Base-by-base conservation (phyloP, 805 yeast genomes). In the Vanderwaltozyma yarrowii region DNA sequence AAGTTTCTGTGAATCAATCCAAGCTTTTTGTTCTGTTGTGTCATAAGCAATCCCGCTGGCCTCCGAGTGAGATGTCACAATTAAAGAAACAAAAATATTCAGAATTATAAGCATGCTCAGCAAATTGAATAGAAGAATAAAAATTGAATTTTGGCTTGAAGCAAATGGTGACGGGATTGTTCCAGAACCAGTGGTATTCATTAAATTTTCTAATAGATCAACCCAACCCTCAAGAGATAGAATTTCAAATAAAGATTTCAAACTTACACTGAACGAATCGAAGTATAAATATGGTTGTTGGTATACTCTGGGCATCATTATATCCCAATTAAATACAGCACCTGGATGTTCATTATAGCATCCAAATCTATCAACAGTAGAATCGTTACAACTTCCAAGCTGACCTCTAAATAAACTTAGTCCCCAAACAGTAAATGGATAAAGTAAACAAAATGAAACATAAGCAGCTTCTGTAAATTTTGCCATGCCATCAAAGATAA, bases 351-450 rank as follows among this genome's bases (percentile, higher is more conserved):
- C 37, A 35, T 28, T n/a, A 10, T 13, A 27, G 18, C 37, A 35
- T 3, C 20, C 20, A 18, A 5, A 13, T 3, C 18, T 10, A 3
- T 12, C 32, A 20, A 35, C 10, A 9, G 32, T 15, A 2, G 15
- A 7, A 15, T 35, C 37, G 14, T 16, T 35, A 21, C 37, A 35
- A 5, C 12, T 6, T 27, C 28, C 19, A 26, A 35, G 18, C 12
- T 13, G 20, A 2, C 32, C 28, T 21, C 32, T 20, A 21, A 35
- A 35, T 9, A 35, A 21, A 16, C 21, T 28, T 23, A 35, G 16
- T 11, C 37, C 37, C 37, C 37, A 35, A 9, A 35, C 32, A n/a
- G 37, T 15, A n/a, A 35, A 35, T 4, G 37, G 37, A 13, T 21
- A 35, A 2, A 35, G 10, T 7, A 35, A n/a, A 35, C 33, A 35